Evolutionary conservation across 768 basidiomycete genomes (phyloP), one percentile per base, ranked within the genome.

Genomic region (Tricholoma terreum): DNA sequence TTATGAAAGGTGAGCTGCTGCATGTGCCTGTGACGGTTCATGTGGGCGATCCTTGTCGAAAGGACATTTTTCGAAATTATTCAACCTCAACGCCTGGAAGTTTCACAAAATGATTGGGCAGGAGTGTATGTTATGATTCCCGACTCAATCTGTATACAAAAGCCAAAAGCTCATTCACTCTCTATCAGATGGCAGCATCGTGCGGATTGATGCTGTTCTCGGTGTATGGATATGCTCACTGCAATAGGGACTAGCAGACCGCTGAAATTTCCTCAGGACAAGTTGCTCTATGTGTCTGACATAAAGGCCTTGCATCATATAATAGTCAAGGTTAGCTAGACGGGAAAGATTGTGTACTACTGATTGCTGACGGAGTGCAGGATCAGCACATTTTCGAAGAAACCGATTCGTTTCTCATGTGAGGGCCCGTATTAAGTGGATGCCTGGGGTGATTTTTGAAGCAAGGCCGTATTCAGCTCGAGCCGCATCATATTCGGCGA

Each of bases 261-360:
- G 15, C 38, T 57, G 15, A 49, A 6, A 12, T 31, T n/a, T 45
- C 11, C 6, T 2, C 24, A 59, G 58, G 53, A 49, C 40, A 59
- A 55, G 30, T 43, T 55, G 48, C 68, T 76, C 34, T 75, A 71
- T 55, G 58, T 77, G 35, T 71, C 67, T 7, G 75, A 76, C 40
- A 75, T 74, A 9, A 66, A 67, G 19, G 73, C 76, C 11, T 17
- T 76, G 10, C 65, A 74, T 54, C 65, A 75, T 48, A 67, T 76
- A 22, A 52, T 73, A 12, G 66, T 77, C 51, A 77, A 73, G 52
- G 63, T 60, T 4, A 19, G 74, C 71, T 8, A 4, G 15, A 10
- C 27, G 10, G 8, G 7, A 22, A 1, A n/a, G 8, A 15, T 24
- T 3, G 15, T 19, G 7, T 7, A 12, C 22, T 30, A 19, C 27